Evolutionary conservation across 495 filamentous ascomycete species (phyloP), one percentile per base, ranked within the genome.

Genomic region (Aspergillus panamensis): DNA sequence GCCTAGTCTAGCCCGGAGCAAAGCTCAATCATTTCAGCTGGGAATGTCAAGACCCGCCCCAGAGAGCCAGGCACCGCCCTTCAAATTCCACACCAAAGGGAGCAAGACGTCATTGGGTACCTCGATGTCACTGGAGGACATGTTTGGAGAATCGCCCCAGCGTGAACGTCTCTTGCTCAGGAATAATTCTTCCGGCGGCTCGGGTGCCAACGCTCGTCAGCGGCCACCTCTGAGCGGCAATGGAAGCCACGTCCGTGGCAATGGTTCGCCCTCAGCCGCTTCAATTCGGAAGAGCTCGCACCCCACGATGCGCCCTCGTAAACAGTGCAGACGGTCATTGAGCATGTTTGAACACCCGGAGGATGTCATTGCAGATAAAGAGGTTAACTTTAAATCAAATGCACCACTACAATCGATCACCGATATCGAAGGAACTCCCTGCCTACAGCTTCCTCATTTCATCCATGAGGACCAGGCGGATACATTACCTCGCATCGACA

Each of bases 301-400:
- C 62, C 87, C 84, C 17, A 81, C 84, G 53, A 79, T 82, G 69
- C 86, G 93, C 49, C 89, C 91, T 13, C 84, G 91, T 60, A 96
- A 95, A 68, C 89, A 90, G 59, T 92, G 91, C 61, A 84, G 94
- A 30, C 84, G 94, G 51, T 96, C 93, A 40, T 78, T 96, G 66
- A 97, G 93, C 77, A 97, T 98, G 94, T 97, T 92, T 73, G 94
- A 97, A 70, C 84, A 87, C 66, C 87, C 92, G 0, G 89, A 82
- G 54, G 94, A 97, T 66, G 80, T 96, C 19, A 87, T 96, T 70
- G 87, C 88, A 69, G 75, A 86, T 50, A 82, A 85, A 65, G 81
- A 86, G 55, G 80, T 80, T 42, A 71, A 76, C 60, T 66, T 77
- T 61, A 69, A 75, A 16, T 78, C 81, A 69, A 78, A 76, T 68